These are phyloP conservation scores for Rhynchospora breviuscula DNA, from an alignment of 176 grass and related monocot genomes.

Conservation along the genomic window DNA sequence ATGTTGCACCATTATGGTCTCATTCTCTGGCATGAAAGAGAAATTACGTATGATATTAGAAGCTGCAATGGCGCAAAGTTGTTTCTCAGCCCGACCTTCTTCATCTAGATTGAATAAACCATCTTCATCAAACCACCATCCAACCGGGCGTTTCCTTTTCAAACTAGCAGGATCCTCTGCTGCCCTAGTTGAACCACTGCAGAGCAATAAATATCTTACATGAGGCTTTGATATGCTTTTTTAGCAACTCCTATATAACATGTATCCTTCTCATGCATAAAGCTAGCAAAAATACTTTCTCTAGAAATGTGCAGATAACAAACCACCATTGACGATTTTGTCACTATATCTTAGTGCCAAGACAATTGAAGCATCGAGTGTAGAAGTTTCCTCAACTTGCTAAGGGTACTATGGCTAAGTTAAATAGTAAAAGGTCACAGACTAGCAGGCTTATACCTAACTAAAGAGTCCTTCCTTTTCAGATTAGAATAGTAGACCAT, in stretches of 20 bases:
- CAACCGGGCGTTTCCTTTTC: constrained; percentile 48
- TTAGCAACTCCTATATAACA: not conserved
- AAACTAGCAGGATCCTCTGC: constrained; percentile 24
- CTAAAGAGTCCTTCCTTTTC: not conserved
- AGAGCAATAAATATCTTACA: not conserved
- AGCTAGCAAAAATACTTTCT: not conserved
- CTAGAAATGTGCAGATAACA: not conserved
- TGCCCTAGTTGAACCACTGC: constrained; percentile 41
- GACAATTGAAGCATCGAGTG: not conserved
- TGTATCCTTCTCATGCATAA: not conserved
- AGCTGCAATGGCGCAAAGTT: constrained; percentile 81
- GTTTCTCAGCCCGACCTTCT: constrained; percentile 76
- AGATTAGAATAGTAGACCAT: not conserved
- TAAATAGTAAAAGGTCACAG: not conserved
- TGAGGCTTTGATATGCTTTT: not conserved
- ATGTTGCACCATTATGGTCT: constrained; percentile 88
- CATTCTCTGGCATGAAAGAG: constrained; percentile 99
- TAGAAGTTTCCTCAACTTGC: not conserved
- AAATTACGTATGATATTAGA: constrained; percentile 99
- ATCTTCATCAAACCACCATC: constrained; percentile 88
- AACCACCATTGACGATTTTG: not conserved
- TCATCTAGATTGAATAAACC: constrained; percentile 93
- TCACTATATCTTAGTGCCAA: not conserved
- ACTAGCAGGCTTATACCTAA: not conserved
- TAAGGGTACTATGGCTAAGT: not conserved